phyloP scores from a whole-genome alignment of 192 early-diverging fungal species.

The Coemansia sp. region DNA sequence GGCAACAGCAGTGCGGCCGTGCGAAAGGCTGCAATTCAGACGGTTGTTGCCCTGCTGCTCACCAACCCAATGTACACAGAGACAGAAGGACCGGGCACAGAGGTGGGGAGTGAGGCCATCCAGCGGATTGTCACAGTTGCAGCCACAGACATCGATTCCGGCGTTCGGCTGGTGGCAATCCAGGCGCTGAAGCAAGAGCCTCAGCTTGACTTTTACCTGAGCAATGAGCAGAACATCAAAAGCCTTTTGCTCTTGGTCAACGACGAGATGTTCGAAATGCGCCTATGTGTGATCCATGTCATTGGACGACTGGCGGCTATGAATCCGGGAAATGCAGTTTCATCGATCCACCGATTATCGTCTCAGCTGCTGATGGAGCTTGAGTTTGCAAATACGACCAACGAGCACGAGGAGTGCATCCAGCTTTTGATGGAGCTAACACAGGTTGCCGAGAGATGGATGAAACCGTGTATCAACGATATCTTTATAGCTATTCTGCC shows the following conservation, averaged over 20 bases:
- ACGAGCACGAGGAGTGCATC: slow-evolving; percentile 38
- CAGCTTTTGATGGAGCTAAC: slow-evolving; percentile 77
- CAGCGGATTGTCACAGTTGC: slow-evolving; percentile 87
- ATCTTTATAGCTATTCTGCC: slow-evolving; percentile 84
- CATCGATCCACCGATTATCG: slow-evolving; percentile 80
- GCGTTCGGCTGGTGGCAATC: slow-evolving; percentile 22
- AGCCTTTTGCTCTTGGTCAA: slow-evolving; percentile 85
- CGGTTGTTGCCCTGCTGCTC: slow-evolving; percentile 78
- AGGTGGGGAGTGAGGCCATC: slow-evolving; percentile 84
- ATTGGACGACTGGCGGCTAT: slow-evolving; percentile 83
- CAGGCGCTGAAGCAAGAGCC: slow-evolving; percentile 57
- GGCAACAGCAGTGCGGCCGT: slow-evolving; percentile 76
- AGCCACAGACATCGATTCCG: slow-evolving; percentile 70
- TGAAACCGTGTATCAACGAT: slow-evolving; percentile 88
- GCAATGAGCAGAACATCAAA: slow-evolving; percentile 89
- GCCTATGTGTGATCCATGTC: slow-evolving; percentile 77
- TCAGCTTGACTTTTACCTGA: slow-evolving; percentile 84
- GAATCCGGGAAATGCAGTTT: slow-evolving; percentile 93
- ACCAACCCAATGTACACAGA: slow-evolving; percentile 82
- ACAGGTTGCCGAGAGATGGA: slow-evolving; percentile 71
- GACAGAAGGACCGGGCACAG: slow-evolving; percentile 70
- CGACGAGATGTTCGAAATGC: slow-evolving; percentile 87
- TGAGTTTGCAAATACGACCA: slow-evolving; percentile 76
- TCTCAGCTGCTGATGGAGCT: slow-evolving; percentile 89
- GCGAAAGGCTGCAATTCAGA: slow-evolving; percentile 69